phyloP scores from a whole-genome alignment of 1,284 basidiomycete species.

The Cutaneotrichosporon spelunceum region DNA sequence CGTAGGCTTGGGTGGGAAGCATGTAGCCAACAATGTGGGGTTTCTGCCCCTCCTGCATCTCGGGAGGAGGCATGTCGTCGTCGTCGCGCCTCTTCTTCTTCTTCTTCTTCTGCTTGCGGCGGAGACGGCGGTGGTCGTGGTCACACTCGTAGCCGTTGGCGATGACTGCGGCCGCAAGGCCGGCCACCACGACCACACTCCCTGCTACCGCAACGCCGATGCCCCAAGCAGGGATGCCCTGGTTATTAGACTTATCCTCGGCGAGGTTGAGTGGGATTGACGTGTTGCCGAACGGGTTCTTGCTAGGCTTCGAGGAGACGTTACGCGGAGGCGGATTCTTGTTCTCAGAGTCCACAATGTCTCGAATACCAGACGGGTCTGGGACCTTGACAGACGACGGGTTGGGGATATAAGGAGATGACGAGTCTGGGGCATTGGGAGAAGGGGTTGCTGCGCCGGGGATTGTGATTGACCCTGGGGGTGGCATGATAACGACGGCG shows the following conservation, averaged over 20 bases:
- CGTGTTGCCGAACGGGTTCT: neutral
- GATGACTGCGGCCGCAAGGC: neutral
- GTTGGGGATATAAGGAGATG: no score
- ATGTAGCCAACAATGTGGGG: constrained; percentile 1
- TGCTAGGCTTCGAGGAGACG: neutral
- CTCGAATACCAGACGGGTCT: neutral
- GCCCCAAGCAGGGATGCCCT: neutral
- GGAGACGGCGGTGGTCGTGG: constrained; percentile 1
- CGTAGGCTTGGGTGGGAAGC: neutral
- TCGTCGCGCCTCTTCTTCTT: neutral
- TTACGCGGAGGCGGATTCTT: neutral
- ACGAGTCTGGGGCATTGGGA: no score
- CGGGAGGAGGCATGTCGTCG: neutral
- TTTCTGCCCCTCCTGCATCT: neutral
- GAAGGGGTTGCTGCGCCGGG: neutral
- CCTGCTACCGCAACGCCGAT: neutral
- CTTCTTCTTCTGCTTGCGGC: neutral
- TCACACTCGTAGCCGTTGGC: neutral
- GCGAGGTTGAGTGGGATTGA: neutral
- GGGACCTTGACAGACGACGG: neutral
- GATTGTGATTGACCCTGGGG: neutral
- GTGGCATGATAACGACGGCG: neutral
- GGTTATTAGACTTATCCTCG: neutral
- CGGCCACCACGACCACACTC: neutral
- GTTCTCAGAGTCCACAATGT: neutral